Base-by-base conservation (phyloP, 2,329 filamentous ascomycete genomes). In the Paecilomyces sp. region DNA sequence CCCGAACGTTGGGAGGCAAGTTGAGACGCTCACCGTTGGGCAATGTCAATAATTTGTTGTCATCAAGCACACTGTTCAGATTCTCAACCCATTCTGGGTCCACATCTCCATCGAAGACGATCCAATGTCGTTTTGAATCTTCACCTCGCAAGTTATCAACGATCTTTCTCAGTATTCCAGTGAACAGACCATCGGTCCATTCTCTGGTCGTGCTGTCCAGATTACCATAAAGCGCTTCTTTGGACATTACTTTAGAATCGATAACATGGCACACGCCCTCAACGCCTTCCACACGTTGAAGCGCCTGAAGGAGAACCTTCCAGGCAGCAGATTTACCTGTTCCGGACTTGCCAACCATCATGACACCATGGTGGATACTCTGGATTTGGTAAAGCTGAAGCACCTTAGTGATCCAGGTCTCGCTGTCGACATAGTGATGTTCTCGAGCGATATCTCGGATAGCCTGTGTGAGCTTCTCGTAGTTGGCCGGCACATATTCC, bases 81-180 rank as follows among this genome's bases (percentile, higher is more conserved):
- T 99, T 99, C 74, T 99, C 94, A 65, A 99, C 94, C 94, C 94
- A 99, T 75, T 97, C 95, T 0, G 94, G 94, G 75, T 99, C 94
- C 63, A 99, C 94, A 74, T 99, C 94, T 62, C 94, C 95, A 74
- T 99, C 94, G 69, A 99, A 99, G 4, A 99, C 90, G 68, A 99
- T 97, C 94, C 94, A 99, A 75, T 99, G 94, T 59, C 94, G 87
- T 79, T 99, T 99, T 31, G 88, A 86, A 71, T 97, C 93, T 75
- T 99, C 94, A 57, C 95, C 94, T 80, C 94, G 91, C 57, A 99
- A 84, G 71, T 99, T 99, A 75, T 99, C 95, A 57, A 99, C 93
- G 68, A 99, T 97, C 80, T 97, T 99, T 69, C 94, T 88, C 51
- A 99, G 81, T 65, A 97, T 99, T 73, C 93, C 96, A 8, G 94